A percentile compares a stretch with the other conserved stretches of the same genome.
Conservation (phyloP, 768 basidiomycete genomes). For the Amanita pallidorosea region DNA sequence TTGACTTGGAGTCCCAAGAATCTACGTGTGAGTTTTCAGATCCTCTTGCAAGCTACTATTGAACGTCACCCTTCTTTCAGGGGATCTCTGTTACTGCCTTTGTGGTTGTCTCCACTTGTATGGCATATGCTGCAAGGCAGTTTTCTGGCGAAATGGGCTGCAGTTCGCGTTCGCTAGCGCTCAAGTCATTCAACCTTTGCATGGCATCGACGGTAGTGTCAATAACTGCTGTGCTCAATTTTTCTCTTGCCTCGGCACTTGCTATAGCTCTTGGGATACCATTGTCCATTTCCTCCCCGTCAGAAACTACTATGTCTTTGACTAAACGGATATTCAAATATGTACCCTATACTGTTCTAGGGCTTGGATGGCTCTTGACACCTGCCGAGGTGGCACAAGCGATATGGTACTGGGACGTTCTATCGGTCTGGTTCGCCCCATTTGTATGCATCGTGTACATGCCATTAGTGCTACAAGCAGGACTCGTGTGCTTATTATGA, state of each 20-base stretch:
- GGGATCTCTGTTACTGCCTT: conserved; percentile 19
- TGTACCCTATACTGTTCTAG: conserved; percentile 33
- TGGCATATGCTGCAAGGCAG: conserved; percentile 15
- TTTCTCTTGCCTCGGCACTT: conserved; percentile 73
- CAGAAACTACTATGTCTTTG: conserved; percentile 12
- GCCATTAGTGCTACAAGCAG: conserved; percentile 66
- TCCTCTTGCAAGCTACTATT: background rate
- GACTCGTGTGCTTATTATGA: conserved; percentile 34
- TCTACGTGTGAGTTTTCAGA: conserved; percentile 23
- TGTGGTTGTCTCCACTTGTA: conserved; percentile 10
- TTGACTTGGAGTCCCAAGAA: conserved; percentile 36
- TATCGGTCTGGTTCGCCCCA: conserved; percentile 77
- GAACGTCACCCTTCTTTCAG: conserved; percentile 12
- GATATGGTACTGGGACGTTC: conserved; percentile 69
- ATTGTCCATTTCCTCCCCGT: conserved; percentile 32
- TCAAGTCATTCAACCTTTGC: conserved; percentile 73
- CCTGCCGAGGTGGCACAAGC: conserved; percentile 35
- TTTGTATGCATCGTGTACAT: conserved; percentile 72
- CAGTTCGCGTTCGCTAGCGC: conserved; percentile 33
- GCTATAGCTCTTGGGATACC: conserved; percentile 58
- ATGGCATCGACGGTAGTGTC: conserved; percentile 79
- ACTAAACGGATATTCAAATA: conserved; percentile 18
- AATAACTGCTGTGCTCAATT: conserved; percentile 82
- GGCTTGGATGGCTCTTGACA: conserved; percentile 47
- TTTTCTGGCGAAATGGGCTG: conserved; percentile 13